phyloP scores from a whole-genome alignment of 305 asterid genomes.

The Fraxinus ornus region DNA sequence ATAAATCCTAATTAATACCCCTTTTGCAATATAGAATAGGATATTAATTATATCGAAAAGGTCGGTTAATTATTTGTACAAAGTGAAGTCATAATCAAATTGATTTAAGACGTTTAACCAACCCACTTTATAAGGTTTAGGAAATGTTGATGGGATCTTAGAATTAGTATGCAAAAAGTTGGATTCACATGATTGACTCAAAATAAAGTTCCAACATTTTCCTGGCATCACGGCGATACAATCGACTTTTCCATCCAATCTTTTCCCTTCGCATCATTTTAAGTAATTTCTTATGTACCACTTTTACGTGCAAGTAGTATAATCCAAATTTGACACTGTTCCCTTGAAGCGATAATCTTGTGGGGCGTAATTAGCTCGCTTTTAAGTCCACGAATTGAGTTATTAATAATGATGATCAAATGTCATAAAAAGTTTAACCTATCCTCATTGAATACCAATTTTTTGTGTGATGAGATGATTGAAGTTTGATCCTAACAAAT shows the following conservation, averaged over 20 bases:
- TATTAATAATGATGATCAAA: not conserved
- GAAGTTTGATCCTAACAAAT: no score
- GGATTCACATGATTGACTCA: not conserved
- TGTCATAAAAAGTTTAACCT: not conserved
- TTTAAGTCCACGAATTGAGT: not conserved
- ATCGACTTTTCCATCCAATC: no score
- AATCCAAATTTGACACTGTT: no score
- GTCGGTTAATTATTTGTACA: not conserved
- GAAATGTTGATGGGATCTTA: not conserved
- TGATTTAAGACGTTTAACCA: not conserved
- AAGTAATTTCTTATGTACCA: no score
- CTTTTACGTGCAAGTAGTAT: no score
- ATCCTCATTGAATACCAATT: not conserved
- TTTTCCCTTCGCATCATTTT: no score
- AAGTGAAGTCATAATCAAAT: not conserved
- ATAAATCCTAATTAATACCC: not conserved
- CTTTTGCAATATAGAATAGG: not conserved
- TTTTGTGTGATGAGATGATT: not conserved
- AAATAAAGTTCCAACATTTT: not conserved
- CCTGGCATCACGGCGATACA: not conserved
- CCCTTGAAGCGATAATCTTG: not conserved
- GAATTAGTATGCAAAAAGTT: not conserved
- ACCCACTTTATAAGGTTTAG: not conserved
- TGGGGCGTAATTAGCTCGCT: not conserved
- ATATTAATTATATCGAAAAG: no score